Evolutionary conservation across 2,329 filamentous ascomycete genomes (phyloP).

Genomic region (Aspergillus cejpii): DNA sequence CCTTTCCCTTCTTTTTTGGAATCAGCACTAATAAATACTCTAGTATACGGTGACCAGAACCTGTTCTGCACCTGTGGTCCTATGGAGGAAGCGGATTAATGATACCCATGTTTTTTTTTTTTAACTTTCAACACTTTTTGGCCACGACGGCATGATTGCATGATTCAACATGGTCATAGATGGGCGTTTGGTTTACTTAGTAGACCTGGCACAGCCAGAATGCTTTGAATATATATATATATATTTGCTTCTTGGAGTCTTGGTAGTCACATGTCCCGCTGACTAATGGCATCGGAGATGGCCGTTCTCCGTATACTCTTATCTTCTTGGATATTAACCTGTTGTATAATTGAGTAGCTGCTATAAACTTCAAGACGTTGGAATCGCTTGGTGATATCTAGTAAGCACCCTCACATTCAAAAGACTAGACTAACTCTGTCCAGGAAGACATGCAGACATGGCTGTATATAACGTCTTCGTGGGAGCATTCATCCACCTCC

Average conservation of each 20-base stretch:
- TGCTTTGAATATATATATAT: too few relatives aligned
- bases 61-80: conserved; percentile 92
- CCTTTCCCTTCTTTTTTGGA: background rate
- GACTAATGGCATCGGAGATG: conserved; percentile 20
- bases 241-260: too few relatives aligned
- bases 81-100: conserved; percentile 54
- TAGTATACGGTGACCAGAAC: conserved; percentile 84
- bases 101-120: conserved; percentile 31
- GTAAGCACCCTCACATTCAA: conserved; percentile 5
- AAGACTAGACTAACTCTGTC: background rate
- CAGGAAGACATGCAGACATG: conserved; percentile 2
- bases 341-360: too few relatives aligned
- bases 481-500: conserved; percentile 57
- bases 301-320: conserved; percentile 25
- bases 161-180: conserved; percentile 24
- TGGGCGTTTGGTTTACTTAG: conserved; percentile 11
- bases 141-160: conserved; percentile 1
- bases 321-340: too few relatives aligned
- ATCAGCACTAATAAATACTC: conserved; percentile 20
- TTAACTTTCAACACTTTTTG: conserved; percentile 14
- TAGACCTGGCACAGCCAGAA: too few relatives aligned
- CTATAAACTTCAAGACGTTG: too few relatives aligned
- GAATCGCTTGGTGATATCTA: too few relatives aligned
- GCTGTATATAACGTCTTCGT: conserved; percentile 45
- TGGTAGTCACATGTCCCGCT: conserved; percentile 1